Conservation (phyloP, 805 yeast genomes). For the Novakomyces olei region DNA sequence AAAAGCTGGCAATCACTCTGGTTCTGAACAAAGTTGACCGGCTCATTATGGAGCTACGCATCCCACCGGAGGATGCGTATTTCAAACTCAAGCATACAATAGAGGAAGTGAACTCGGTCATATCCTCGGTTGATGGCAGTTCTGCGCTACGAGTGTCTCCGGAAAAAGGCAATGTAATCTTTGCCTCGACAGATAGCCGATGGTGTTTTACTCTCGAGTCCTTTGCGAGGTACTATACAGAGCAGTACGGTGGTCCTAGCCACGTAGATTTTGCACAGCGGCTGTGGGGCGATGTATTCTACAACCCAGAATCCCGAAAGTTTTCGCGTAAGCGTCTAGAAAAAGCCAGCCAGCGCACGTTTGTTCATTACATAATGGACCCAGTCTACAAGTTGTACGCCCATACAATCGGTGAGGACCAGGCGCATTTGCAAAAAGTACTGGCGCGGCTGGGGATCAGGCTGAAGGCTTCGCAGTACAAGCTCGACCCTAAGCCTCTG, state of each 20-base stretch:
- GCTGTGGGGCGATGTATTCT: constrained; percentile 63
- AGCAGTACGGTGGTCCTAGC: constrained; percentile 16
- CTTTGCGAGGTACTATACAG: constrained; percentile 32
- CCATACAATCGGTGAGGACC: constrained; percentile 28
- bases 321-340: constrained; percentile 21
- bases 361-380: constrained; percentile 42
- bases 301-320: constrained; percentile 20
- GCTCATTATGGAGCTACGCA: constrained; percentile 50
- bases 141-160: constrained; percentile 28
- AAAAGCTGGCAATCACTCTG: constrained; percentile 31
- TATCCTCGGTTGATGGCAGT: constrained; percentile 15
- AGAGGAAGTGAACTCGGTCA: constrained; percentile 38
- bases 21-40: constrained; percentile 70
- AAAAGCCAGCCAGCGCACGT: constrained; percentile 19
- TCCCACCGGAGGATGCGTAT: constrained; percentile 56
- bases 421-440: constrained; percentile 21
- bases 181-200: constrained; percentile 43
- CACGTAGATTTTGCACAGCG: constrained; percentile 25
- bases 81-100: constrained; percentile 39
- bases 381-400: constrained; percentile 65
- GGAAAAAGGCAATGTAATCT: constrained; percentile 39
- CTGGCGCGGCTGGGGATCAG: constrained; percentile 30
- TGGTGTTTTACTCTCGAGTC: constrained; percentile 46
- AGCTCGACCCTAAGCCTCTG: constrained; percentile 36
- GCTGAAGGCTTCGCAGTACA: constrained; percentile 12